phyloP scores from a whole-genome alignment of 2,329 filamentous ascomycete species.

The Knoxdaviesia capensis region DNA sequence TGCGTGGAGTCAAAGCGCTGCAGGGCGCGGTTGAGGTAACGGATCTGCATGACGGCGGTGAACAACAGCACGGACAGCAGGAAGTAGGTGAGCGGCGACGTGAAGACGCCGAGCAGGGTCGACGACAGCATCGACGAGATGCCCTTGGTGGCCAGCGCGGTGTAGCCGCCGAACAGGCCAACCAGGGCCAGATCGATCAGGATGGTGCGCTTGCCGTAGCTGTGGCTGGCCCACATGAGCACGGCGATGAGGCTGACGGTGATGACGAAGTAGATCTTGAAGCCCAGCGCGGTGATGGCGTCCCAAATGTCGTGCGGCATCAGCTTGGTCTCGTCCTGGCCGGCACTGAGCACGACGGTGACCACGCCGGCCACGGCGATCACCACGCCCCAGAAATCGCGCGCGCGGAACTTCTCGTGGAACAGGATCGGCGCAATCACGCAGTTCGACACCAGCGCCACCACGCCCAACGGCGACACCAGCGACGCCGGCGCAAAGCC shows the following conservation, averaged over 20 bases:
- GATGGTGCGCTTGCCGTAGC: conserved; percentile 70
- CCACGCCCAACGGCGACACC: conserved; percentile 90
- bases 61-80: conserved; percentile 60
- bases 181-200: conserved; percentile 86
- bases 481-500: conserved; percentile 96
- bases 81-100: conserved; percentile 79
- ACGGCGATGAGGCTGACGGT: conserved; percentile 52
- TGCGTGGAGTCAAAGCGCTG: conserved; percentile 94
- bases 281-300: conserved; percentile 71
- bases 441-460: conserved; percentile 90
- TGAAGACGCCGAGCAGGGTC: conserved; percentile 71
- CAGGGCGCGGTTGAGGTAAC: conserved; percentile 74
- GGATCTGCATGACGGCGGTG: conserved; percentile 91
- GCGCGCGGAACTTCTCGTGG: conserved; percentile 67
- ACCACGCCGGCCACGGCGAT: conserved; percentile 77
- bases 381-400: conserved; percentile 75
- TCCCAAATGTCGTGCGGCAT: conserved; percentile 80
- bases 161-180: conserved; percentile 85
- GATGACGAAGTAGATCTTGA: conserved; percentile 73
- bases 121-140: conserved; percentile 89
- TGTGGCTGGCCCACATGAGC: conserved; percentile 66
- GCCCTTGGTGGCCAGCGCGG: conserved; percentile 89
- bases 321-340: conserved; percentile 72
- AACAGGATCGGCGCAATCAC: conserved; percentile 89
- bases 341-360: conserved; percentile 81